phyloP scores from a whole-genome alignment of 1,284 basidiomycete genomes.

The Meripilus lineatus region DNA sequence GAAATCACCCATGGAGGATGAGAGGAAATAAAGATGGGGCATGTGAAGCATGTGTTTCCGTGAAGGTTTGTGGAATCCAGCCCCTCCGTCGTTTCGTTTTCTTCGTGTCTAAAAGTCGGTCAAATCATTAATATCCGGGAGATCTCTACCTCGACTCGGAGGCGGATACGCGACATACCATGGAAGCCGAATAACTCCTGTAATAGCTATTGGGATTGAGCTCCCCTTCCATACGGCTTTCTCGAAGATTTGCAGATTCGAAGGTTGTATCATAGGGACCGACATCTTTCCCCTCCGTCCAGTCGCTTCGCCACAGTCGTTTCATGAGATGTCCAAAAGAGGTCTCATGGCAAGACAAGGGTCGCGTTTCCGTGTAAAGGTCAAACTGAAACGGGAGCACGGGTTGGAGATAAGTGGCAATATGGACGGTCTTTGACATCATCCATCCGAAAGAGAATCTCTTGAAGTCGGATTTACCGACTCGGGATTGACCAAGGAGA shows the following conservation, averaged over 20 bases:
- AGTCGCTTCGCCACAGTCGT: neutral
- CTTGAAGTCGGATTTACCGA: neutral
- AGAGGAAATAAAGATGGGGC: neutral
- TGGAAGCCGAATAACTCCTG: neutral
- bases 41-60: neutral
- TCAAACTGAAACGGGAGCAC: neutral
- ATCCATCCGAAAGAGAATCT: neutral
- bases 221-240: neutral
- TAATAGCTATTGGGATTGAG: neutral
- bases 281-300: neutral
- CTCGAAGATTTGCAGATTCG: neutral
- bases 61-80: neutral
- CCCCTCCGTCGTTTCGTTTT: neutral
- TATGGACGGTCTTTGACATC: neutral
- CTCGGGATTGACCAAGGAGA: neutral
- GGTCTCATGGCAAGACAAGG: neutral
- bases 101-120: neutral
- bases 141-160: neutral
- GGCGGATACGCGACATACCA: neutral
- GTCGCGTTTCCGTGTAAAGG: neutral
- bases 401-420: neutral
- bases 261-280: neutral
- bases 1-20: neutral
- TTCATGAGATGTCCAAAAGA: neutral
- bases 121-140: neutral